Conservation (phyloP, 2,329 filamentous ascomycete genomes). For the Ophiostoma sp. region DNA sequence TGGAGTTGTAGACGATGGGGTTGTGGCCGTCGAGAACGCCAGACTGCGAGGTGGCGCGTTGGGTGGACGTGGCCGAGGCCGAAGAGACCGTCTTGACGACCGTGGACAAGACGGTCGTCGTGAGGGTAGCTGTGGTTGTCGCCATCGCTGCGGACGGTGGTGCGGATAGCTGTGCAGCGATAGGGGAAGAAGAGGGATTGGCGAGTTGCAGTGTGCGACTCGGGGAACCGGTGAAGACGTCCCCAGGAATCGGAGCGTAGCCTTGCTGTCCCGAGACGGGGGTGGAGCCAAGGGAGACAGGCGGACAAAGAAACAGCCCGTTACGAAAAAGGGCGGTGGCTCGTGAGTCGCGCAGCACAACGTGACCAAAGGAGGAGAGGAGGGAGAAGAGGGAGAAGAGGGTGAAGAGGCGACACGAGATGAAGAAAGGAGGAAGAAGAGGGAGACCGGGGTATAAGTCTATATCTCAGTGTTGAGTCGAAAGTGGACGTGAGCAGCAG, state of each 20-base stretch:
- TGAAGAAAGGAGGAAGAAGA: not conserved
- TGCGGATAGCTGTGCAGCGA: not conserved
- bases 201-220: not conserved
- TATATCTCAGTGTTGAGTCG: not conserved
- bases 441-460: conserved; percentile 8
- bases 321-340: not conserved
- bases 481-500: conserved; percentile 3
- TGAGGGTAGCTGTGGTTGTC: conserved; percentile 25
- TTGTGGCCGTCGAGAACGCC: conserved; percentile 62
- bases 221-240: not conserved
- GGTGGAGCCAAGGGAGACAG: not conserved
- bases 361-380: not conserved
- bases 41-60: conserved; percentile 30
- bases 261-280: not conserved
- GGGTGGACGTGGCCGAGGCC: conserved; percentile 21
- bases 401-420: not conserved
- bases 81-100: conserved; percentile 32
- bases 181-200: not conserved
- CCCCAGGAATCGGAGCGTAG: not conserved
- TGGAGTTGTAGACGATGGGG: conserved; percentile 55
- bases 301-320: not conserved
- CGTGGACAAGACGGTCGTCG: conserved; percentile 22
- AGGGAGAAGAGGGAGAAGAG: not conserved
- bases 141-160: conserved; percentile 26
- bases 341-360: not conserved